phyloP scores from a whole-genome alignment of 805 yeast species.

The Metschnikowia orientalis region DNA sequence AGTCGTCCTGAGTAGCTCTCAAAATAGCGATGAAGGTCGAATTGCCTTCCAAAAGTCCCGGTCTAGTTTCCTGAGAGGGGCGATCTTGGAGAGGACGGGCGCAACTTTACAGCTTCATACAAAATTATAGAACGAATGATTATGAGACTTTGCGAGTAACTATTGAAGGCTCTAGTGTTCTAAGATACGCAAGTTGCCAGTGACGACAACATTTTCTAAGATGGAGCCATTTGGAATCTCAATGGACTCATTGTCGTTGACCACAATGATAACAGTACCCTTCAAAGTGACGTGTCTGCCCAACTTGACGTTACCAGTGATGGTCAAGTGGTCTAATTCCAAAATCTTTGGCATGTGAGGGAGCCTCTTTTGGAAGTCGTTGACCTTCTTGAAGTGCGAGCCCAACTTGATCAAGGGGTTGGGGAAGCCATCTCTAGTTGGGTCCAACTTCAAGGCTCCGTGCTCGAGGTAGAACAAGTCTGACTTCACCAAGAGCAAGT shows the following conservation, averaged over 20 bases:
- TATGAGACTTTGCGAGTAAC: no score
- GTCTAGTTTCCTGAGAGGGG: no score
- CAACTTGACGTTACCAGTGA: constrained; percentile 90
- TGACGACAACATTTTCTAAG: constrained; percentile 92
- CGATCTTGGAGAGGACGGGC: no score
- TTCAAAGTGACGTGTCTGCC: constrained; percentile 88
- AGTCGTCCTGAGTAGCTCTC: no score
- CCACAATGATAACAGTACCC: constrained; percentile 96
- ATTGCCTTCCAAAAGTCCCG: no score
- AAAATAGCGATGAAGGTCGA: no score
- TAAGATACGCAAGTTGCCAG: constrained; percentile 91
- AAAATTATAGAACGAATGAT: no score
- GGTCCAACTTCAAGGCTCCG: constrained; percentile 82
- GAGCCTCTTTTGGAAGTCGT: constrained; percentile 83
- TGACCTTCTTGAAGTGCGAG: constrained; percentile 92
- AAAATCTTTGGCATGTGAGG: constrained; percentile 94
- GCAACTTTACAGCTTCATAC: no score
- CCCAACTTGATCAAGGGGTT: constrained; percentile 95
- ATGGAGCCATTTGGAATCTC: constrained; percentile 96
- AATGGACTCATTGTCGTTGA: constrained; percentile 93
- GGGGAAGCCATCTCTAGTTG: constrained; percentile 82
- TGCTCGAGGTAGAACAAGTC: constrained; percentile 88
- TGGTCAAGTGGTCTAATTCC: constrained; percentile 95
- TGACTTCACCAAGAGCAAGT: constrained; percentile 88
- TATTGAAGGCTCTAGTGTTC: constrained; percentile 85